Percentiles rank a stretch among this genome's conserved stretches.
Evolutionary conservation across 768 basidiomycete genomes (phyloP).

Genomic region (Mycena epipterygia): DNA sequence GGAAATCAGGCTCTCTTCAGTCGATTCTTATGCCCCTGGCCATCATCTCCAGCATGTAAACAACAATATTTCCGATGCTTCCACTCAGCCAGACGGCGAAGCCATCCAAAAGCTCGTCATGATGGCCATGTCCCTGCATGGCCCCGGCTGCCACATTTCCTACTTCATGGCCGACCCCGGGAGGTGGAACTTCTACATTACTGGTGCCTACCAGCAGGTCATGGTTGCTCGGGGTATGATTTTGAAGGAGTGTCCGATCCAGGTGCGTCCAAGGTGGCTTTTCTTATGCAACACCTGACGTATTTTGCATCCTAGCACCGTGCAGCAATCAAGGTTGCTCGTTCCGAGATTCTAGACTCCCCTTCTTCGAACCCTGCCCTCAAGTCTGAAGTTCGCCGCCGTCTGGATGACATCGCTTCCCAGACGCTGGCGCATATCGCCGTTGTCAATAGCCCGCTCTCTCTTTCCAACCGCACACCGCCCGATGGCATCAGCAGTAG

Average conservation of each 20-base stretch:
- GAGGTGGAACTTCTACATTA: slow-evolving; percentile 91
- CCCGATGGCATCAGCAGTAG: slow-evolving; percentile 83
- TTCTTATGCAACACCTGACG: slow-evolving; percentile 35
- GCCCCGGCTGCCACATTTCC: slow-evolving; percentile 87
- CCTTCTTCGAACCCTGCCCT: slow-evolving; percentile 83
- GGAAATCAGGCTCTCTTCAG: slow-evolving; percentile 62
- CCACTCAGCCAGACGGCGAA: slow-evolving; percentile 69
- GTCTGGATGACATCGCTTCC: slow-evolving; percentile 94
- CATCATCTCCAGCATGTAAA: slow-evolving; percentile 57
- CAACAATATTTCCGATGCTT: slow-evolving; percentile 53
- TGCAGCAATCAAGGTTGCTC: slow-evolving; percentile 88
- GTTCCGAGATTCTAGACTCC: slow-evolving; percentile 93
- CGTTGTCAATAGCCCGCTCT: slow-evolving; percentile 88
- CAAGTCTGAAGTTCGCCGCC: slow-evolving; percentile 85
- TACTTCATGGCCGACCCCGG: slow-evolving; percentile 76
- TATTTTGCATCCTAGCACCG: slow-evolving; percentile 69
- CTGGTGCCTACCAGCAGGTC: slow-evolving; percentile 93
- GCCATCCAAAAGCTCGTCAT: slow-evolving; percentile 84
- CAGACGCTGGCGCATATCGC: slow-evolving; percentile 95
- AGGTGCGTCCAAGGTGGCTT: slow-evolving; percentile 60
- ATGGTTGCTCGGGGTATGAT: slow-evolving; percentile 91
- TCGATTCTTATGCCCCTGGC: slow-evolving; percentile 53
- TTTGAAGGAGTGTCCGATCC: slow-evolving; percentile 89
- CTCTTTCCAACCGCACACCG: slow-evolving; percentile 80
- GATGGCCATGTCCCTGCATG: slow-evolving; percentile 85